phyloP scores from a whole-genome alignment of 257 asterid genomes.

The Nicotiana benthamiana region DNA sequence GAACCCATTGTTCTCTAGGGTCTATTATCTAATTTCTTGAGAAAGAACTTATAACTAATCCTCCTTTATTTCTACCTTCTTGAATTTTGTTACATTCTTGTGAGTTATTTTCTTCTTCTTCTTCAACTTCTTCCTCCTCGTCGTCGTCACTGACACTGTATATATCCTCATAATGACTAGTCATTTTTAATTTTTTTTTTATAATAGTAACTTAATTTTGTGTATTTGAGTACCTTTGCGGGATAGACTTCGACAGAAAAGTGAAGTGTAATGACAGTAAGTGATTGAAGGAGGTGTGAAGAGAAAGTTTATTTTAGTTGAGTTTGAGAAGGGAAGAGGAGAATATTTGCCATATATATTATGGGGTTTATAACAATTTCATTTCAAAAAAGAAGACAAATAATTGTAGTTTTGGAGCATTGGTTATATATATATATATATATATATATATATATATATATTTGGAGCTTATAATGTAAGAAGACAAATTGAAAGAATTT shows the following conservation, averaged over 20 bases:
- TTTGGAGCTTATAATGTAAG: no score
- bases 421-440: no score
- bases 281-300: no score
- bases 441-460: background rate
- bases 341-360: background rate
- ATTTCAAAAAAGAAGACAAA: background rate
- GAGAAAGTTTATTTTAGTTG: background rate
- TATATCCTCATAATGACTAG: background rate
- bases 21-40: background rate
- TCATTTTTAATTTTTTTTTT: background rate
- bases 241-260: no score
- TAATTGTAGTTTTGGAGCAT: background rate
- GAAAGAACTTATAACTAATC: background rate
- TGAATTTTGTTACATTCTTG: background rate
- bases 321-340: background rate
- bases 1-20: conserved; percentile 5
- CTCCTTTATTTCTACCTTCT: background rate
- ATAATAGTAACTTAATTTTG: no score
- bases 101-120: background rate
- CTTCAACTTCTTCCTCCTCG: background rate
- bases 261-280: no score
- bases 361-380: background rate
- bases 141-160: background rate
- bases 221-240: no score
- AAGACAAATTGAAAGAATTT: no score